phyloP scores from a whole-genome alignment of 2,329 filamentous ascomycete genomes.

The Trichophyton verrucosum region DNA sequence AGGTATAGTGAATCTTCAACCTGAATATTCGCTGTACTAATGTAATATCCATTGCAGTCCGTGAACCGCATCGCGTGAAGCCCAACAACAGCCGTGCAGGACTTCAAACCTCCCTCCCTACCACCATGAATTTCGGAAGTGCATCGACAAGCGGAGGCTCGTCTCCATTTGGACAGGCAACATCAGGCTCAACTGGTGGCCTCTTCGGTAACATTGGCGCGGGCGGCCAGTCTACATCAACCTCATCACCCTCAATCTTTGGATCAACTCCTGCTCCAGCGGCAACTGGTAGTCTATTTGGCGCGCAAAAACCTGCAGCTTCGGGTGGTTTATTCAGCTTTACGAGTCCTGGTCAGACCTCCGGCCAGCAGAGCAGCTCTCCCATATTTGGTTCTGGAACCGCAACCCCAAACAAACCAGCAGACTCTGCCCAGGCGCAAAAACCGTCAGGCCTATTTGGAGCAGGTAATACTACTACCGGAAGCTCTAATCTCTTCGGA shows the following conservation, averaged over 20 bases:
- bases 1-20: background rate
- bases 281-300: background rate
- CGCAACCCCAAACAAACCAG: constrained; percentile 28
- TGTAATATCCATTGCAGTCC: background rate
- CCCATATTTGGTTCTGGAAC: constrained; percentile 21
- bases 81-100: background rate
- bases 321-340: constrained; percentile 8
- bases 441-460: constrained; percentile 25
- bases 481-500: constrained; percentile 22
- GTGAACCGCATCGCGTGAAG: background rate
- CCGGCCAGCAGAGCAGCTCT: constrained; percentile 17
- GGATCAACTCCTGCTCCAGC: constrained; percentile 7
- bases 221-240: constrained; percentile 2
- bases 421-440: constrained; percentile 22
- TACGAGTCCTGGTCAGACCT: constrained; percentile 21
- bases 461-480: constrained; percentile 14
- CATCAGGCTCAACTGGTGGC: constrained; percentile 4
- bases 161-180: constrained; percentile 9
- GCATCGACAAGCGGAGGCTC: constrained; percentile 26
- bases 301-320: constrained; percentile 4
- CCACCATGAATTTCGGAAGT: constrained; percentile 23
- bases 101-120: background rate
- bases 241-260: constrained; percentile 7
- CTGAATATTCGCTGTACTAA: background rate
- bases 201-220: constrained; percentile 14